A percentile compares a stretch with the other conserved stretches of the same genome.
These are phyloP conservation scores for Articulospora tetracladia DNA, from an alignment of 495 filamentous ascomycete species.

Conservation along the genomic window DNA sequence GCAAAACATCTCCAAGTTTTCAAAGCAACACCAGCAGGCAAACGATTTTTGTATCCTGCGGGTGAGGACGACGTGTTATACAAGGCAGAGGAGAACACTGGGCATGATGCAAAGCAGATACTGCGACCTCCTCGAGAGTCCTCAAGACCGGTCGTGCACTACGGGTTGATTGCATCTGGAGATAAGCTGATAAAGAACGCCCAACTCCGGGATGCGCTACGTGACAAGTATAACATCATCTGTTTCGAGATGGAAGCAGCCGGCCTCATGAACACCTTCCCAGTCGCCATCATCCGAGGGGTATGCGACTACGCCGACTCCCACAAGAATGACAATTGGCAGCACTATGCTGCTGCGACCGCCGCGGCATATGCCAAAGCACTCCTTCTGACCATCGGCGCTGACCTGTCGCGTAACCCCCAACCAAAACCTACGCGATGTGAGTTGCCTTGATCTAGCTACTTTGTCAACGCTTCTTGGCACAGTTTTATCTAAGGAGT, in stretches of 20 bases:
- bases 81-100: neutral
- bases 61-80: neutral
- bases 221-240: slow-evolving; percentile 23
- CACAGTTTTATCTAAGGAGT: no score
- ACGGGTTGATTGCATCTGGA: neutral
- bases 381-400: slow-evolving; percentile 14
- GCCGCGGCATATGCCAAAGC: slow-evolving; percentile 30
- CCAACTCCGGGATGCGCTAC: neutral
- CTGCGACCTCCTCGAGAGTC: neutral
- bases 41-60: neutral
- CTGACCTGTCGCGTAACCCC: no score
- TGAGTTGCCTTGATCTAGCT: no score
- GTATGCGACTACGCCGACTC: slow-evolving; percentile 41
- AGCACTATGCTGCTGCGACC: slow-evolving; percentile 34
- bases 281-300: slow-evolving; percentile 34
- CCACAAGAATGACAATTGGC: slow-evolving; percentile 40
- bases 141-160: neutral
- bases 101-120: neutral
- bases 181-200: neutral
- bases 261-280: slow-evolving; percentile 34
- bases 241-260: slow-evolving; percentile 50
- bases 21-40: neutral
- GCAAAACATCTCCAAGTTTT: no score
- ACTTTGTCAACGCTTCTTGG: no score
- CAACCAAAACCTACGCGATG: no score